These are phyloP conservation scores for Aspergillus campestris DNA, from an alignment of 495 filamentous ascomycete species.

Conservation along the genomic window DNA sequence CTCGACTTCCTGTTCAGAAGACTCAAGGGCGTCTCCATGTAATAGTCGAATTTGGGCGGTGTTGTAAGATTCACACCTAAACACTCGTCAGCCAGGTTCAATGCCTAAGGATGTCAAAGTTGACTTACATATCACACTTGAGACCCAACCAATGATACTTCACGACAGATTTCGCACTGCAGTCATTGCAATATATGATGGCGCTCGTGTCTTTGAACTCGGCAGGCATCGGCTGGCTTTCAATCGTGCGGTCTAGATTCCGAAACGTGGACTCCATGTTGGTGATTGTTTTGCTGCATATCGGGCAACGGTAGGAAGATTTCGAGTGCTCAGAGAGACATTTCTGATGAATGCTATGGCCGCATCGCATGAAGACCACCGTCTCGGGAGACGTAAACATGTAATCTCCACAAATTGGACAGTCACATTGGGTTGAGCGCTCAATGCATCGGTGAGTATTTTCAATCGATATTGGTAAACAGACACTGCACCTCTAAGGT, in stretches of 20 bases:
- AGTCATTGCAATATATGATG: conserved; percentile 89
- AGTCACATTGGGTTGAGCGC: conserved; percentile 87
- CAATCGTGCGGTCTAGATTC: conserved; percentile 76
- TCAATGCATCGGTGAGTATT: conserved; percentile 90
- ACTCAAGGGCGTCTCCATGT: conserved; percentile 27
- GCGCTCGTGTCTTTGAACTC: conserved; percentile 75
- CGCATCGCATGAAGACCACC: conserved; percentile 92
- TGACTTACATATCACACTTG: conserved; percentile 66
- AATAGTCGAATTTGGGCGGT: conserved; percentile 64
- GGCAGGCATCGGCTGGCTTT: conserved; percentile 81
- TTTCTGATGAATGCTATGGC: conserved; percentile 85
- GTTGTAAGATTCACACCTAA: conserved; percentile 71
- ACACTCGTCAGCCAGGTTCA: conserved; percentile 10
- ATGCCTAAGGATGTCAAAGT: not conserved
- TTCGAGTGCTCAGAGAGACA: conserved; percentile 83
- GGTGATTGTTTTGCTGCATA: conserved; percentile 84
- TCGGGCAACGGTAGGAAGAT: conserved; percentile 84
- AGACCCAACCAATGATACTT: conserved; percentile 92
- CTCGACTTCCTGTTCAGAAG: conserved; percentile 16
- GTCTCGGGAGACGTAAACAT: conserved; percentile 88
- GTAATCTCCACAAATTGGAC: conserved; percentile 96
- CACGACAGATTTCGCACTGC: conserved; percentile 72
- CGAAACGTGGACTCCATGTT: conserved; percentile 98
- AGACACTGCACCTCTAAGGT: conserved; percentile 75
- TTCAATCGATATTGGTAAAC: conserved; percentile 74